Percentiles rank a stretch among this genome's conserved stretches.
These are phyloP conservation scores for Silybum marianum DNA, from an alignment of 129 eudicot genomes.

Conservation along the genomic window DNA sequence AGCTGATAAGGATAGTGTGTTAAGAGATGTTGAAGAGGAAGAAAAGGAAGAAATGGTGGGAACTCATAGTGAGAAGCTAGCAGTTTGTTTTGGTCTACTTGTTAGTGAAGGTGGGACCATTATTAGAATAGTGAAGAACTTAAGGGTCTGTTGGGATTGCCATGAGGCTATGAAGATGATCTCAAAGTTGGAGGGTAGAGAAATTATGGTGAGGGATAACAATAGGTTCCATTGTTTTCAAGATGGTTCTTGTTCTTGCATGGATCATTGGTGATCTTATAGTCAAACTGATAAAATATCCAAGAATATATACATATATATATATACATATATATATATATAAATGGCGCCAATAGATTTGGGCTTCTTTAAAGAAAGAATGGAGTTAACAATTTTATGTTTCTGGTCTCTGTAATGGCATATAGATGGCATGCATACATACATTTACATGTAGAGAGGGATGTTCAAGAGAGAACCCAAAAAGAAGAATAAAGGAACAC, in stretches of 20 bases:
- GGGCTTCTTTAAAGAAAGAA: not conserved
- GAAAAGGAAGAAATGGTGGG: slow-evolving; percentile 93
- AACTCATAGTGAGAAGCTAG: slow-evolving; percentile 84
- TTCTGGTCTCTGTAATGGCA: not conserved
- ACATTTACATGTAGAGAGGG: not conserved
- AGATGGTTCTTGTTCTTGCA: slow-evolving; percentile 74
- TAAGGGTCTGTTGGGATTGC: slow-evolving; percentile 85
- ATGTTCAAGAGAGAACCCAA: not conserved
- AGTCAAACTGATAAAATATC: not conserved
- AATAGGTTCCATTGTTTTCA: slow-evolving; percentile 77
- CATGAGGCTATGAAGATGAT: slow-evolving; percentile 73
- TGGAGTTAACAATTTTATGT: not conserved
- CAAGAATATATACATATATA: too few species aligned
- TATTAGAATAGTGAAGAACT: slow-evolving; percentile 77
- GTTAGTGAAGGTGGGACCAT: slow-evolving; percentile 53
- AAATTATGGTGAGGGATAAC: slow-evolving; percentile 83
- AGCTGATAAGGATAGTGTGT: slow-evolving; percentile 62
- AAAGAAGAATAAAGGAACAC: not conserved
- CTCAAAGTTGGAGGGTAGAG: slow-evolving; percentile 71
- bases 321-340: too few species aligned
- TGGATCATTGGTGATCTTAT: slow-evolving; percentile 64
- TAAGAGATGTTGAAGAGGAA: slow-evolving; percentile 87
- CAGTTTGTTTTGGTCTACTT: slow-evolving; percentile 73
- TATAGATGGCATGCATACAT: not conserved
- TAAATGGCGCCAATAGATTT: not conserved